These are phyloP conservation scores for Arabis hirsuta DNA, from an alignment of 345 rosid species.

Conservation along the genomic window DNA sequence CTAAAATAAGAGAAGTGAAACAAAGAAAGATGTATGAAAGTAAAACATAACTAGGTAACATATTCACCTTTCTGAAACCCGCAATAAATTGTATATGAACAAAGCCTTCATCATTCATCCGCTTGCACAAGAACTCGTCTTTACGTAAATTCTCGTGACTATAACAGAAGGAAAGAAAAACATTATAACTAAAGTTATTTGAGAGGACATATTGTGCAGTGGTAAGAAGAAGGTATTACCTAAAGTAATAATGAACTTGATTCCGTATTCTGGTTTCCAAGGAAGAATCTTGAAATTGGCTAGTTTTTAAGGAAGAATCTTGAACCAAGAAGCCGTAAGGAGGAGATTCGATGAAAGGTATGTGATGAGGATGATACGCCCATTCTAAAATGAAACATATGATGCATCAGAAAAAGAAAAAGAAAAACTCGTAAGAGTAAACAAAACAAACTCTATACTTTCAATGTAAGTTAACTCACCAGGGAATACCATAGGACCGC, in stretches of 20 bases:
- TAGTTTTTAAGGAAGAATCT: slow-evolving; percentile 50
- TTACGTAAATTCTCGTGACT: slow-evolving; percentile 66
- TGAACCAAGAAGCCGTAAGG: slow-evolving; percentile 39
- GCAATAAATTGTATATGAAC: slow-evolving; percentile 71
- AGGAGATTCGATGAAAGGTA: slow-evolving; percentile 52
- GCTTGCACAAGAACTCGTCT: slow-evolving; percentile 63
- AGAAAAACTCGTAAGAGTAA: background rate
- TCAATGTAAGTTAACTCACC: slow-evolving; percentile 46
- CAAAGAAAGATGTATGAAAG: background rate
- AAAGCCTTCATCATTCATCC: slow-evolving; percentile 88
- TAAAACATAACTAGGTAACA: slow-evolving; percentile 5
- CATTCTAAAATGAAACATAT: slow-evolving; percentile 40
- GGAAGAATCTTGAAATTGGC: slow-evolving; percentile 44
- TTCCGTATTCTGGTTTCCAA: slow-evolving; percentile 51
- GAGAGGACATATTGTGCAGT: background rate
- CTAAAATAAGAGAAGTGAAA: slow-evolving; percentile 1
- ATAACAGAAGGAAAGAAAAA: slow-evolving; percentile 28
- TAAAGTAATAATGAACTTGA: slow-evolving; percentile 81
- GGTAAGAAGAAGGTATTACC: slow-evolving; percentile 43
- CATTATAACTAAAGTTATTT: background rate
- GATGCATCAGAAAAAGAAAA: slow-evolving; percentile 37
- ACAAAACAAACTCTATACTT: background rate
- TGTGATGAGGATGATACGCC: slow-evolving; percentile 44
- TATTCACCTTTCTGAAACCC: slow-evolving; percentile 69
- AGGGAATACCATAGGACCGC: slow-evolving; percentile 46